Conservation (phyloP, 163 green algal genomes). For the Chlorella variabilis region DNA sequence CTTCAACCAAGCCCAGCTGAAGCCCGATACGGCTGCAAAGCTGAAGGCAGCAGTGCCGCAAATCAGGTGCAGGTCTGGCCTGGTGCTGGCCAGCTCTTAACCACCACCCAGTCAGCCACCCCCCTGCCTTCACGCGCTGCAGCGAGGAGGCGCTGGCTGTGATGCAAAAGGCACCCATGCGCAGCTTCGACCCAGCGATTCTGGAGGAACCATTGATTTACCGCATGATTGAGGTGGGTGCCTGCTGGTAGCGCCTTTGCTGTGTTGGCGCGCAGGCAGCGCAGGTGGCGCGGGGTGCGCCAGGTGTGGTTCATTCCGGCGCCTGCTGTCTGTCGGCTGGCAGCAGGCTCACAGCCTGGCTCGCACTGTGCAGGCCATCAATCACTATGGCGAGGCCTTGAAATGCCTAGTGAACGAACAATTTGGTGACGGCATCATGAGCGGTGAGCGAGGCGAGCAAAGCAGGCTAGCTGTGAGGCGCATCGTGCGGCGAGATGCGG, state of each 20-base stretch:
- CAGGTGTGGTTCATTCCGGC: no score
- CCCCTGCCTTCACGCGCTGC: neutral
- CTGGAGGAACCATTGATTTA: conserved; percentile 68
- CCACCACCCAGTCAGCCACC: no score
- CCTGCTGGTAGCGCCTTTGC: no score
- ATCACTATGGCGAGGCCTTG: conserved; percentile 60
- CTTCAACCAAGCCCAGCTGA: conserved; percentile 68
- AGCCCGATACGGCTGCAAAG: conserved; percentile 40
- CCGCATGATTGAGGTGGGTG: conserved; percentile 46
- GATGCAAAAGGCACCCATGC: conserved; percentile 61
- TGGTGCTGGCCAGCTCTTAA: no score
- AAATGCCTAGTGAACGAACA: conserved; percentile 62
- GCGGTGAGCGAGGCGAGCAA: neutral
- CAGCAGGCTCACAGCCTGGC: neutral
- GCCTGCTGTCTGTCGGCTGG: neutral
- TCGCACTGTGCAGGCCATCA: conserved; percentile 51
- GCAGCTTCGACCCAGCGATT: conserved; percentile 55
- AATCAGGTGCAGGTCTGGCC: conserved; percentile 24
- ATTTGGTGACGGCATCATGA: conserved; percentile 50
- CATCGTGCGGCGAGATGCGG: no score
- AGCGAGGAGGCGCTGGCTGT: conserved; percentile 55
- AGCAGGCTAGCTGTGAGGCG: no score
- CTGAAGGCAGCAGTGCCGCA: conserved; percentile 54
- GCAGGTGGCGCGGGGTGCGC: no score
- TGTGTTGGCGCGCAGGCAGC: no score